Evolutionary conservation across 192 early-diverging fungal genomes (phyloP).

Genomic region (Coemansia sp.): DNA sequence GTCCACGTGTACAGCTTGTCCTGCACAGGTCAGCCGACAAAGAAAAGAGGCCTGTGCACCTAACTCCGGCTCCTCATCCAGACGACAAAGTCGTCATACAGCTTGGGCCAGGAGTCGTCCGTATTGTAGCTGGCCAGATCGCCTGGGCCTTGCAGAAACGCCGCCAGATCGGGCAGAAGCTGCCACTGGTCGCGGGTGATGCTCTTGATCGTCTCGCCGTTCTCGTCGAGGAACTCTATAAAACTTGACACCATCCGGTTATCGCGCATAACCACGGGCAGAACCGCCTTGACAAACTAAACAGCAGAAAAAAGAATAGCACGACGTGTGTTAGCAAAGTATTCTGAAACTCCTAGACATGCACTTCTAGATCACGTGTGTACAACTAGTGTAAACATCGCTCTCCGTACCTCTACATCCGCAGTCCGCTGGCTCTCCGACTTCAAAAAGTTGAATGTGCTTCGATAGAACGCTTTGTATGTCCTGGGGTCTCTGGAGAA

Average conservation of each 20-base stretch:
- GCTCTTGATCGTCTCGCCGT: constrained; percentile 22
- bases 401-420: constrained; percentile 32
- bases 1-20: constrained; percentile 12
- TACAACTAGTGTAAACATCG: not conserved
- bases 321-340: not conserved
- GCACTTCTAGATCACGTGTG: constrained; percentile 2
- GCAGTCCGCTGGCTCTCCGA: constrained; percentile 22
- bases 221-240: constrained; percentile 33
- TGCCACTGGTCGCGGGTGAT: constrained; percentile 53
- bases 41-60: not conserved
- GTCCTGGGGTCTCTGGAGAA: constrained; percentile 9
- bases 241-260: constrained; percentile 36
- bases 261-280: constrained; percentile 26
- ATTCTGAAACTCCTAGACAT: not conserved
- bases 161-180: constrained; percentile 40
- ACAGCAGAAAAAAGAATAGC: constrained; percentile 3
- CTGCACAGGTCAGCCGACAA: constrained; percentile 4
- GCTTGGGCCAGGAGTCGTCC: constrained; percentile 49
- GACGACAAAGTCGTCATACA: constrained; percentile 50
- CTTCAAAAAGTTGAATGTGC: constrained; percentile 36
- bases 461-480: constrained; percentile 41
- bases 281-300: constrained; percentile 28
- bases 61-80: constrained; percentile 22
- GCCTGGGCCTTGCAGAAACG: constrained; percentile 2
- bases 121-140: constrained; percentile 36